Base-by-base conservation (phyloP, 805 yeast genomes). In the Cyberlindnera maritima region DNA sequence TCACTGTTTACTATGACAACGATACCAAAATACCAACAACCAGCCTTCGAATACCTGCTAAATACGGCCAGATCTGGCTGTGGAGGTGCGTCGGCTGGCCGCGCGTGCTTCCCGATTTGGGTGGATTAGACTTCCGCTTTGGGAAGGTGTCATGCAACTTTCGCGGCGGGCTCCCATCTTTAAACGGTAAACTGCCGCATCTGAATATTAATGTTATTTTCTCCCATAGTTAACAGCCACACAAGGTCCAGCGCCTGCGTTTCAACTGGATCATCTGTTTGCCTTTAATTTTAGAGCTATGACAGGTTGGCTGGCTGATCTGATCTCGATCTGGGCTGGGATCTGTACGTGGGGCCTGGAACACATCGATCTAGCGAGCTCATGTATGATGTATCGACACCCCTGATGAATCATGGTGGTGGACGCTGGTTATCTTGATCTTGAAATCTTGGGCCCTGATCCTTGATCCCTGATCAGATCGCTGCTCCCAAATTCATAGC, bases 91-190 rank as follows among this genome's bases (percentile, higher is more conserved):
- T 41, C 23, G 39, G 44, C 23, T 41, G 42, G 45, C 45, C 42
- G 20, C 37, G 13, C 29, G 8, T 12, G 26, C 37, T 44, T 38
- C 49, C 49, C 45, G 40, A 46, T 46, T 40, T 36, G 49, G 49
- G 20, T 46, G 45, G 49, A 46, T 35, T 28, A 41, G 42, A 46
- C 23, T 15, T 26, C 52, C 39, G 21, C 4, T 42, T 33, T 12
- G 21, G 50, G 47, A 39, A 47, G n/a, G 26, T 26, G 31, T 14
- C 25, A 36, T 33, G 34, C 36, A 20, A n/a, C 6, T 28, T 19
- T 17, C 25, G 40, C 42, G 42, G 49, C 49, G 41, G 49, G 44
- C 28, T 33, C 23, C 17, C n/a, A 21, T 36, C 47, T 47, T 4
- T 14, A 32, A 14, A 7, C 10, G 39, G 40, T 2, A 1, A 12